These are phyloP conservation scores for Sporobolomyces pararoseus DNA, from an alignment of 768 basidiomycete genomes.

Conservation along the genomic window DNA sequence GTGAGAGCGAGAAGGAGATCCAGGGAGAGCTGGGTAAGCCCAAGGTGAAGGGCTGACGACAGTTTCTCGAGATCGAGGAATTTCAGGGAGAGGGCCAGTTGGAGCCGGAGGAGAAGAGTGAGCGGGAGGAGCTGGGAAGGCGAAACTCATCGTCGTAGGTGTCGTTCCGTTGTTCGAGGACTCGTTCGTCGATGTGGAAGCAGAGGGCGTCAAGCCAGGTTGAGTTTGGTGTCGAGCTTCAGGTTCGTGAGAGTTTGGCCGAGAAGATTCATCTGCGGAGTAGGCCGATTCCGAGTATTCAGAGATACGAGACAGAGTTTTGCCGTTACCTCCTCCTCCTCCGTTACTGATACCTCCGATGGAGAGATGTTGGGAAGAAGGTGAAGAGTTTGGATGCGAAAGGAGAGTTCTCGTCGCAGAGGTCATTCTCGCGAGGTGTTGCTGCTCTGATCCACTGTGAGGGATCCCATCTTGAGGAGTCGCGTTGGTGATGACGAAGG, in stretches of 20 bases:
- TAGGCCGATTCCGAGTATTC: constrained; percentile 35
- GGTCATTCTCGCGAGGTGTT: constrained; percentile 11
- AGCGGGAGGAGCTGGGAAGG: constrained; percentile 10
- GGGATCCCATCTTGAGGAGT: constrained; percentile 11
- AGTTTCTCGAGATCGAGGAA: neutral
- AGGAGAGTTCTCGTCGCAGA: constrained; percentile 3
- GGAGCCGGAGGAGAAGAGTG: neutral
- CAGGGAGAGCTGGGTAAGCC: constrained; percentile 5
- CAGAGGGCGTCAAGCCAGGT: neutral
- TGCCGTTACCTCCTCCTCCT: neutral
- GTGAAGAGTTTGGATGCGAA: neutral
- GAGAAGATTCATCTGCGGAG: constrained; percentile 19
- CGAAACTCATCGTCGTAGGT: constrained; percentile 1
- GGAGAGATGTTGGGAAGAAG: constrained; percentile 19
- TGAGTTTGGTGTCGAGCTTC: neutral
- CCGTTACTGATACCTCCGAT: neutral
- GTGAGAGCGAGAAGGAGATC: constrained; percentile 22
- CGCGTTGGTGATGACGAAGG: constrained; percentile 32
- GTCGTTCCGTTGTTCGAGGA: neutral
- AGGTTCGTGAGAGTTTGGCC: constrained; percentile 12
- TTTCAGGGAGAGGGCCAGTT: constrained; percentile 1
- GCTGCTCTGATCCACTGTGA: neutral
- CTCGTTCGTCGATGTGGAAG: constrained; percentile 13
- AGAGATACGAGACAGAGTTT: constrained; percentile 25
- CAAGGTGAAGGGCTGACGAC: neutral